These are phyloP conservation scores for Aristolochia fimbriata DNA, from an alignment of 164 flowering plant genomes.

Conservation along the genomic window DNA sequence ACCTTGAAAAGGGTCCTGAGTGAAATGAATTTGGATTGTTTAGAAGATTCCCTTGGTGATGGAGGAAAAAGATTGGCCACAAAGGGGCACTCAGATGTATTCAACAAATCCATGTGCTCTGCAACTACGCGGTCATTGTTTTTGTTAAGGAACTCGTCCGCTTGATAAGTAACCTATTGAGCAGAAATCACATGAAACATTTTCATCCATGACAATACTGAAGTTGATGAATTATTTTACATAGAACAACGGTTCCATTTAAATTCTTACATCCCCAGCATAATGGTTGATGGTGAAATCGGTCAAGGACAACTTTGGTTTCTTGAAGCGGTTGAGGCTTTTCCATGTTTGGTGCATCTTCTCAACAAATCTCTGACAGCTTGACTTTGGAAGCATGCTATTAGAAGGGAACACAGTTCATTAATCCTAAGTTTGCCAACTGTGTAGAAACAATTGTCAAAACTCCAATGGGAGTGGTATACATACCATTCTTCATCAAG, in stretches of 20 bases:
- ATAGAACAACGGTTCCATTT: background rate
- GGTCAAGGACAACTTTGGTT: conserved; percentile 71
- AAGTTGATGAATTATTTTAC: too few relatives aligned
- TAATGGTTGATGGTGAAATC: conserved; percentile 74
- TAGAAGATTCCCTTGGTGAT: conserved; percentile 66
- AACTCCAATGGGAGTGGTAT: too few relatives aligned
- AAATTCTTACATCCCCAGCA: conserved; percentile 78
- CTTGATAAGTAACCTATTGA: conserved; percentile 74
- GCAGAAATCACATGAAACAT: background rate
- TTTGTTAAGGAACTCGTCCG: conserved; percentile 83
- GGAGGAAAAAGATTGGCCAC: conserved; percentile 69
- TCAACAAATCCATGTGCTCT: conserved; percentile 70
- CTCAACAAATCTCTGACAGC: conserved; percentile 79
- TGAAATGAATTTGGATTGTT: conserved; percentile 78
- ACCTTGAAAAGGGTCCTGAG: conserved; percentile 87
- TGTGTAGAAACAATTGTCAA: too few relatives aligned
- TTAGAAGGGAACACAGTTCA: conserved; percentile 7
- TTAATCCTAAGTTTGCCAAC: too few relatives aligned
- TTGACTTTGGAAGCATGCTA: conserved; percentile 89
- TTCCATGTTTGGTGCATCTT: conserved; percentile 80
- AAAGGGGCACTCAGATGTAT: conserved; percentile 52
- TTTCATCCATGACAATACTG: background rate
- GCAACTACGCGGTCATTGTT: conserved; percentile 83
- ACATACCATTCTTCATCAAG: conserved; percentile 89
- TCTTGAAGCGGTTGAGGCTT: conserved; percentile 68